Evolutionary conservation across 805 yeast species (phyloP), one percentile per base, ranked within the genome.

Genomic region (Suhomyces canberraensis): DNA sequence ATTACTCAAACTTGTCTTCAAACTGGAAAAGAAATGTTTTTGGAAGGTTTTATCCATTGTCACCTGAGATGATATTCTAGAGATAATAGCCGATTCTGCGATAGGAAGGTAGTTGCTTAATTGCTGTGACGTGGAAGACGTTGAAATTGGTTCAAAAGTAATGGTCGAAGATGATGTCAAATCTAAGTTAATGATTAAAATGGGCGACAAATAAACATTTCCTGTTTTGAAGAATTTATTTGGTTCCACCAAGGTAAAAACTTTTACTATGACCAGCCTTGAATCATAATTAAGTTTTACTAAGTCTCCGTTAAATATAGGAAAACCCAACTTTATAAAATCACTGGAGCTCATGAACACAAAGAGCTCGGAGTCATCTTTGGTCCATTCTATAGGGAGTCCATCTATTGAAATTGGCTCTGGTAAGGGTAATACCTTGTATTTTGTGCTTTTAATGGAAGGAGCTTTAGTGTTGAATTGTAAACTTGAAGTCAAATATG

Each of bases 241-340:
- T 13, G 93, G 89, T 42, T 82, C 91, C 2, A 78, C 69, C 38
- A 81, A 73, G 1, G 91, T 72, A 42, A 76, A 73, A 0, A 83
- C 41, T 38, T 74, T 58, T 1, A 79, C 66, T 11, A 61, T 50
- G 19, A 58, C 28, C 41, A 20, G 28, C 33, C 36, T 31, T 4
- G 33, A 40, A 3, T 38, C 46, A 11, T 41, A 33, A 8, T 44
- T 37, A 19, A 76, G 33, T 11, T 62, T 57, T 3, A 78, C 79
- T 32, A 73, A 56, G 50, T 84, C 93, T 3, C 95, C 95, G 39
- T 82, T 78, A 43, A 83, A 76, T 16, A 76, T 66, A 0, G 87
- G 84, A 18, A 84, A 60, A 16, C 66, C 69, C n/a, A 66, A 41
- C 26, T 54, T 56, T 15, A 77, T 68, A 18, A 87, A 61, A 29